These are phyloP conservation scores for Hygrophorus pudorinus DNA, from an alignment of 768 basidiomycete species.

Conservation along the genomic window DNA sequence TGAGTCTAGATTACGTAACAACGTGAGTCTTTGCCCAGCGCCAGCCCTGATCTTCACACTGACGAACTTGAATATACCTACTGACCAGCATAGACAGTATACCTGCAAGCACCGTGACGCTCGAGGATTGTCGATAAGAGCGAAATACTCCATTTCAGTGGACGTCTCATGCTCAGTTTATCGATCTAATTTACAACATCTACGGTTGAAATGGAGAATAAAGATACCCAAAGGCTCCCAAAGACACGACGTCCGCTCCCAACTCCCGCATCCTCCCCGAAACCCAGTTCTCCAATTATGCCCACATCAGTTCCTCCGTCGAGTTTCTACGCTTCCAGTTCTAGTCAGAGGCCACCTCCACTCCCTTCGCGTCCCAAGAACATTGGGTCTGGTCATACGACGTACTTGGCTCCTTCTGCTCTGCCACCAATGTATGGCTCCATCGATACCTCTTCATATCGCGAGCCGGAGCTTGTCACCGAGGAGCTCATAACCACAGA, in stretches of 20 bases:
- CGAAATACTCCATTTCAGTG: background rate
- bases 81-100: too few species aligned
- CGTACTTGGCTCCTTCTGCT: constrained; percentile 24
- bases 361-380: constrained; percentile 28
- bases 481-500: constrained; percentile 29
- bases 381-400: constrained; percentile 35
- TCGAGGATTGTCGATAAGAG: too few species aligned
- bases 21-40: too few species aligned
- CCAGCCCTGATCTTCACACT: too few species aligned
- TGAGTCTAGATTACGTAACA: too few species aligned
- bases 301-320: constrained; percentile 23
- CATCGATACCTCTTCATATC: constrained; percentile 26
- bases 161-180: too few species aligned
- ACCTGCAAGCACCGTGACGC: too few species aligned
- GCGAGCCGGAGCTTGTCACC: constrained; percentile 46
- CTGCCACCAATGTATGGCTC: constrained; percentile 28
- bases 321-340: constrained; percentile 24
- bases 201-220: constrained; percentile 32
- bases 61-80: too few species aligned
- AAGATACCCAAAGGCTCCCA: constrained; percentile 27
- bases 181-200: too few species aligned
- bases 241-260: constrained; percentile 37
- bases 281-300: constrained; percentile 13
- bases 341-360: constrained; percentile 21
- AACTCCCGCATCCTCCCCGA: constrained; percentile 20